phyloP scores from a whole-genome alignment of 192 early-diverging fungal species.

The Coemansia sp. region DNA sequence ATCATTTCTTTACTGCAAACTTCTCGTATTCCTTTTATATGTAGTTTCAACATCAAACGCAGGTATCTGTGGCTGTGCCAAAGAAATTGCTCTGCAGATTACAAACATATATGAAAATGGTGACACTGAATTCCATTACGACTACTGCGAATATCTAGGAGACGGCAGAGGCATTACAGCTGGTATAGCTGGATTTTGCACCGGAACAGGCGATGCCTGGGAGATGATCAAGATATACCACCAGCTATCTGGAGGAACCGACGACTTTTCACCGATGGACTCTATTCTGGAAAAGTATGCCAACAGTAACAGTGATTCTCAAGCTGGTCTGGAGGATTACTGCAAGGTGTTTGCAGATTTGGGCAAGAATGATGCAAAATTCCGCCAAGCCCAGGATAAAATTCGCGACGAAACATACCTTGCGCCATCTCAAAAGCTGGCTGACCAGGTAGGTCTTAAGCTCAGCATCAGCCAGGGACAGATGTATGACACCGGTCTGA shows the following conservation, averaged over 20 bases:
- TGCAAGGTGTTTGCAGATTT: conserved; percentile 51
- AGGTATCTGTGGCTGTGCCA: conserved; percentile 18
- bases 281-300: conserved; percentile 23
- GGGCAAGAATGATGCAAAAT: conserved; percentile 40
- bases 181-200: conserved; percentile 45
- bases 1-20: too few relatives aligned
- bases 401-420: conserved; percentile 47
- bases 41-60: not conserved
- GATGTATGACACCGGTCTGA: conserved; percentile 57
- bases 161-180: conserved; percentile 43
- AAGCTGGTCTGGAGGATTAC: conserved; percentile 46
- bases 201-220: conserved; percentile 56
- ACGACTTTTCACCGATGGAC: conserved; percentile 43
- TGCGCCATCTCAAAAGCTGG: conserved; percentile 29
- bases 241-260: conserved; percentile 27
- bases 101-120: conserved; percentile 44
- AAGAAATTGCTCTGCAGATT: conserved; percentile 29
- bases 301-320: conserved; percentile 18
- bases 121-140: conserved; percentile 37
- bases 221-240: conserved; percentile 52
- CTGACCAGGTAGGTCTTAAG: conserved; percentile 36
- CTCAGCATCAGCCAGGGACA: conserved; percentile 44
- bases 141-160: conserved; percentile 39
- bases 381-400: conserved; percentile 45
- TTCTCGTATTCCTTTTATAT: not conserved